Evolutionary conservation across 2,329 filamentous ascomycete genomes (phyloP).

Genomic region (Trichoderma cornu-damae): DNA sequence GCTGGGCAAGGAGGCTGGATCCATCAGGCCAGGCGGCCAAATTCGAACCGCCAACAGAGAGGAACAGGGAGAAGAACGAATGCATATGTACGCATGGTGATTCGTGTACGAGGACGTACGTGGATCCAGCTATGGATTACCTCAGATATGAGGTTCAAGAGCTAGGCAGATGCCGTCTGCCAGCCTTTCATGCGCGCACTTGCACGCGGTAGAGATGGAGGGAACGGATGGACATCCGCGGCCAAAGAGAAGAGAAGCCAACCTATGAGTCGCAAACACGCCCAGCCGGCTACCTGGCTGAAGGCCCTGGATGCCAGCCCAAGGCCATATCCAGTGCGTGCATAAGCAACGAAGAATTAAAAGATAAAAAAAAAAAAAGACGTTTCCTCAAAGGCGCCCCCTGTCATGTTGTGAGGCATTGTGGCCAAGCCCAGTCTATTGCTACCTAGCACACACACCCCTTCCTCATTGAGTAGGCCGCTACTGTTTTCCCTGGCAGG

Average conservation of each 20-base stretch:
- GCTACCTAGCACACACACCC: not conserved
- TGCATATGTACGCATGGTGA: not conserved
- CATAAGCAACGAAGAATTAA: too few relatives aligned
- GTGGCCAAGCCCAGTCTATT: not conserved
- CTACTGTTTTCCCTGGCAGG: not conserved
- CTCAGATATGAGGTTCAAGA: not conserved
- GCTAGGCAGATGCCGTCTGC: not conserved
- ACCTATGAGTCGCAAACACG: not conserved
- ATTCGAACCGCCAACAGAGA: not conserved
- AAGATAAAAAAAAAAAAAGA: not conserved
- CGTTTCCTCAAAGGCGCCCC: not conserved
- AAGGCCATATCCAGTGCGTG: not conserved
- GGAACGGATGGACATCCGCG: not conserved
- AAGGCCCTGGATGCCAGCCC: not conserved
- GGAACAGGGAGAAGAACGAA: not conserved
- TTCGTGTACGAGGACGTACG: not conserved
- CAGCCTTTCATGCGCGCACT: not conserved
- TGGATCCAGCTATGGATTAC: slow-evolving; percentile 1
- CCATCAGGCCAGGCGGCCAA: not conserved
- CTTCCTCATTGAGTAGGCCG: not conserved
- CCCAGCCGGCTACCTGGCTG: not conserved
- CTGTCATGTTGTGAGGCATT: slow-evolving; percentile 7
- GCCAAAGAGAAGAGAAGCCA: not conserved
- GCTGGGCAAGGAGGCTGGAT: not conserved
- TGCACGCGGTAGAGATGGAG: not conserved